Percentiles rank a stretch among this genome's conserved stretches.
phyloP scores from a whole-genome alignment of 1,284 basidiomycete genomes.

The Cryptococcus hybrid region DNA sequence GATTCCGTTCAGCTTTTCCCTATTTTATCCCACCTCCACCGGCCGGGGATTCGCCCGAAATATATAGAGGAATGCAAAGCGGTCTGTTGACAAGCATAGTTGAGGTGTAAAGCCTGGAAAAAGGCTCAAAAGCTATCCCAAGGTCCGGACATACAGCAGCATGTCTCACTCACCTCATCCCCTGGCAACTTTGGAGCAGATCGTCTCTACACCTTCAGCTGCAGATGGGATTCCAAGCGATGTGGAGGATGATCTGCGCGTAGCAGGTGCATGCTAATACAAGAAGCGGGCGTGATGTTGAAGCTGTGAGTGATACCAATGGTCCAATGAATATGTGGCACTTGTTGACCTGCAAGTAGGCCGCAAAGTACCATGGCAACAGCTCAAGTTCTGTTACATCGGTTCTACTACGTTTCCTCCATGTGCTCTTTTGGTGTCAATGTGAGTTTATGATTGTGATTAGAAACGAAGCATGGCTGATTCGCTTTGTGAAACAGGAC shows the following conservation, averaged over 20 bases:
- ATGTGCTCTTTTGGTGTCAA: constrained; percentile 89
- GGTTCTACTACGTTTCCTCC: constrained; percentile 95
- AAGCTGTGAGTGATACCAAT: constrained; percentile 62
- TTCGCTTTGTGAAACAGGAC: constrained; percentile 58
- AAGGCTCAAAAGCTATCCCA: too few relatives aligned
- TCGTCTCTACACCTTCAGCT: constrained; percentile 72
- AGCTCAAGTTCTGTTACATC: constrained; percentile 92
- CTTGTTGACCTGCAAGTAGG: constrained; percentile 51
- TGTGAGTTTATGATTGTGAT: constrained; percentile 55
- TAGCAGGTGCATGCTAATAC: constrained; percentile 87
- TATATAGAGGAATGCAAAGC: too few relatives aligned
- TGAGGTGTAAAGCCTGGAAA: too few relatives aligned
- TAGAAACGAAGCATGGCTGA: too few relatives aligned
- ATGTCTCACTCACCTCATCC: constrained; percentile 71
- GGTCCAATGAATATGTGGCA: too few relatives aligned
- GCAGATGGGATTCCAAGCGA: constrained; percentile 76
- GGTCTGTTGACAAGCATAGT: too few relatives aligned
- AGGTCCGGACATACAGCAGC: background rate
- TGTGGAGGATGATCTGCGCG: constrained; percentile 81
- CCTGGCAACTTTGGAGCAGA: constrained; percentile 75
- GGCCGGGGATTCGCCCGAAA: too few relatives aligned
- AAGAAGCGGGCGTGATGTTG: constrained; percentile 87
- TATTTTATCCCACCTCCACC: constrained; percentile 12
- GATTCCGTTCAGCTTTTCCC: constrained; percentile 6
- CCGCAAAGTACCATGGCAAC: constrained; percentile 96